A percentile compares a stretch with the other conserved stretches of the same genome.
phyloP scores from a whole-genome alignment of 2,329 filamentous ascomycete species.

The Arthrocladium fulminans region DNA sequence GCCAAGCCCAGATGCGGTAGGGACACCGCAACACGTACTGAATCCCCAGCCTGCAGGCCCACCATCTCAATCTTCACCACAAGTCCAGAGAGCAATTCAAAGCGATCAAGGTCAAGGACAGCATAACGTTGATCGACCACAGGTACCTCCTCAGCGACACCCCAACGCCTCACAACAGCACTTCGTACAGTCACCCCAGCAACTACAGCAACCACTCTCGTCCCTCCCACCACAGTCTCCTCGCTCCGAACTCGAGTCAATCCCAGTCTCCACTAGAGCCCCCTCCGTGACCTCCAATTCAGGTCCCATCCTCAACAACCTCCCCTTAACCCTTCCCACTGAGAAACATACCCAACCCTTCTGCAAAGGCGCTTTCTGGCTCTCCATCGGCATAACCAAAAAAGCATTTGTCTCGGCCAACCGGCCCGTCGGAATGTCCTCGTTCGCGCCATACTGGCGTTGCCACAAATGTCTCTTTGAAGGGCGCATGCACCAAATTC shows the following conservation, averaged over 20 bases:
- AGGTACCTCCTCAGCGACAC: slow-evolving; percentile 3
- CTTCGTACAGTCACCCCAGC: neutral
- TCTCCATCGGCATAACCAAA: slow-evolving; percentile 16
- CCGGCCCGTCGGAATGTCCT: slow-evolving; percentile 16
- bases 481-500: slow-evolving; percentile 25
- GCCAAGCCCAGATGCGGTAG: neutral
- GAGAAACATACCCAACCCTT: slow-evolving; percentile 32
- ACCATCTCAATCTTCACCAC: slow-evolving; percentile 6
- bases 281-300: slow-evolving; percentile 1
- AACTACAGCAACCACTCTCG: neutral
- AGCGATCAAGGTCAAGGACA: neutral
- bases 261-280: neutral
- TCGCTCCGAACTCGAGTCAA: neutral
- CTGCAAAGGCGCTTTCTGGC: slow-evolving; percentile 28
- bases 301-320: slow-evolving; percentile 2
- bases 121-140: neutral
- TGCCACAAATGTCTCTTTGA: slow-evolving; percentile 38
- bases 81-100: neutral
- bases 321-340: slow-evolving; percentile 24
- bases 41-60: neutral
- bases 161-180: slow-evolving; percentile 4
- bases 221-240: slow-evolving; percentile 4
- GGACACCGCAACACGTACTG: neutral
- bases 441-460: slow-evolving; percentile 27
- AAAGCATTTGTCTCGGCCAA: slow-evolving; percentile 18